Conservation (phyloP, 2,329 filamentous ascomycete species). For the Byssochlamys sp. region DNA sequence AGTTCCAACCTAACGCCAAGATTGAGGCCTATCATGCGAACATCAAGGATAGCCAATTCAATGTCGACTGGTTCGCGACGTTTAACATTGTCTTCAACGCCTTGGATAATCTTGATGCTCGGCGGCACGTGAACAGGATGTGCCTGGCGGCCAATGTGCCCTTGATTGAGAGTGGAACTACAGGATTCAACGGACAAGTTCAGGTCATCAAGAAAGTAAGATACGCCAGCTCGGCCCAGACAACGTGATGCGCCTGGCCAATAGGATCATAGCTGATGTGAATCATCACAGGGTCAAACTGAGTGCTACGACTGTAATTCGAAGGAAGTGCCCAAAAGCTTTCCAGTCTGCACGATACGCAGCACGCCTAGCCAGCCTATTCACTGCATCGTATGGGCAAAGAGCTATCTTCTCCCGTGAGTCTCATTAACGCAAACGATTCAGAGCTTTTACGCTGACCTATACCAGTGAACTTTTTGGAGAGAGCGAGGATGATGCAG, state of each 20-base stretch:
- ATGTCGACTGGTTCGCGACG: slow-evolving; percentile 72
- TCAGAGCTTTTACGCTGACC: slow-evolving; percentile 16
- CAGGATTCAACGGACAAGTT: slow-evolving; percentile 93
- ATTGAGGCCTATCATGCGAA: slow-evolving; percentile 87
- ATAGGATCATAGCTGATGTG: background rate
- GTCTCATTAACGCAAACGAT: slow-evolving; percentile 3
- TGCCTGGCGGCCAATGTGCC: slow-evolving; percentile 84
- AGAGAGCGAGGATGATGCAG: slow-evolving; percentile 73
- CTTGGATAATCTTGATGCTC: slow-evolving; percentile 85
- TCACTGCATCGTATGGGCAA: slow-evolving; percentile 97
- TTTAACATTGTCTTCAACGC: slow-evolving; percentile 93
- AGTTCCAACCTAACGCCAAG: slow-evolving; percentile 79
- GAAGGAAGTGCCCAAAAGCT: slow-evolving; percentile 84
- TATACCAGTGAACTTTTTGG: slow-evolving; percentile 68
- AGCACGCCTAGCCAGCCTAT: slow-evolving; percentile 94
- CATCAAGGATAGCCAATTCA: slow-evolving; percentile 83
- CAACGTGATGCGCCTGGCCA: slow-evolving; percentile 2
- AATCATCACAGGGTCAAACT: slow-evolving; percentile 53
- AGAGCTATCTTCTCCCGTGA: slow-evolving; percentile 81
- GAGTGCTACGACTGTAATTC: slow-evolving; percentile 93
- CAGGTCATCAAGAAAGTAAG: slow-evolving; percentile 79
- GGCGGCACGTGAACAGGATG: slow-evolving; percentile 95
- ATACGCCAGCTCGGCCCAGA: background rate
- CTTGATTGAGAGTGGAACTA: slow-evolving; percentile 90
- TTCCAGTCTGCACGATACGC: slow-evolving; percentile 92